These are phyloP conservation scores for Malus sieversii DNA, from an alignment of 306 rosid species.

Conservation along the genomic window DNA sequence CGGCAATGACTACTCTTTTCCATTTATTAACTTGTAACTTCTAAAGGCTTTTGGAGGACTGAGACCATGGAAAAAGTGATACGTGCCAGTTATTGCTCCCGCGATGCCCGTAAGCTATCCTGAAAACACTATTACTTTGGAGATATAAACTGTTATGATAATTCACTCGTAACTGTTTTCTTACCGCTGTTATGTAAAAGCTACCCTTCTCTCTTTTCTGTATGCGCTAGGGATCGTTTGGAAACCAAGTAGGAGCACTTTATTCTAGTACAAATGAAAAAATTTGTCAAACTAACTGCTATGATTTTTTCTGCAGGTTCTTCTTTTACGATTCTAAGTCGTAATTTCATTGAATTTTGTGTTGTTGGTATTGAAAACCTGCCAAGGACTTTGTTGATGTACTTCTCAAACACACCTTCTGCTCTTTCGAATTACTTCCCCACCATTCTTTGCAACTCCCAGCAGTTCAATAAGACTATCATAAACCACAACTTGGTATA, in stretches of 20 bases:
- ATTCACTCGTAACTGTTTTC: neutral
- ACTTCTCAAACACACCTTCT: conserved; percentile 76
- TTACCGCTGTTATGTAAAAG: neutral
- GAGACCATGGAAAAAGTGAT: neutral
- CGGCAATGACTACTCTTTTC: neutral
- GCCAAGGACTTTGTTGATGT: conserved; percentile 82
- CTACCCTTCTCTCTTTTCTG: neutral
- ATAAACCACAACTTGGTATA: conserved; percentile 65
- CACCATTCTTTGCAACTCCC: conserved; percentile 76
- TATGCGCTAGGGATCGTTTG: neutral
- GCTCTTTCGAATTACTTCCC: conserved; percentile 77
- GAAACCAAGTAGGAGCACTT: neutral
- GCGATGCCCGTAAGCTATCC: neutral
- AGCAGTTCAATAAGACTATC: conserved; percentile 58
- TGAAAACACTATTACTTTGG: neutral
- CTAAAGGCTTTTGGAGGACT: neutral
- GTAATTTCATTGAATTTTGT: conserved; percentile 72
- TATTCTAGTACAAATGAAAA: neutral
- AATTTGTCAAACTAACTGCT: conserved; percentile 6
- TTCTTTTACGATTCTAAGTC: conserved; percentile 61
- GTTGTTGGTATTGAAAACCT: conserved; percentile 77
- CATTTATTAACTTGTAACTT: neutral
- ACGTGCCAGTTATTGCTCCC: neutral
- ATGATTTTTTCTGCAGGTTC: conserved; percentile 54
- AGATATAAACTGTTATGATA: neutral